Percentiles rank a stretch among this genome's conserved stretches.
Evolutionary conservation across 2,329 filamentous ascomycete genomes (phyloP).

Genomic region (Phyllosticta capitalensis): DNA sequence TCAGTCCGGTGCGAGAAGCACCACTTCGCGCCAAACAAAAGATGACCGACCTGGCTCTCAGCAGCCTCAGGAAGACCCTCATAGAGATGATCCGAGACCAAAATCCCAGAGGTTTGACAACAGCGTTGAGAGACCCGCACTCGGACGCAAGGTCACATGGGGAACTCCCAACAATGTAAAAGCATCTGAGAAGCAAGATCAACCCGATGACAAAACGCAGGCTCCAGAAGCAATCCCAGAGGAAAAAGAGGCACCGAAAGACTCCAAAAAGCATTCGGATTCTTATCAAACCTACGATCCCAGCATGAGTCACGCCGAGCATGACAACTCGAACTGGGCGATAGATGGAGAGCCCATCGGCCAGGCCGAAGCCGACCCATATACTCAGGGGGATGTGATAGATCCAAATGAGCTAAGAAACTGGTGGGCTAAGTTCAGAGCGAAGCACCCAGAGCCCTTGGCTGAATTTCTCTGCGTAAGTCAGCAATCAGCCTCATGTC

Average conservation of each 20-base stretch:
- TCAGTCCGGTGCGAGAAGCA: not conserved
- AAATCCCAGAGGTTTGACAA: not conserved
- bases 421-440: slow-evolving; percentile 5
- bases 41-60: not conserved
- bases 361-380: not conserved
- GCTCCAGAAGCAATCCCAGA: not conserved
- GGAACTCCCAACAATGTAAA: not conserved
- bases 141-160: not conserved
- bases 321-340: slow-evolving; percentile 2
- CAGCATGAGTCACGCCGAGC: not conserved
- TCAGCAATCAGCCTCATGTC: not conserved
- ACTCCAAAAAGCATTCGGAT: not conserved
- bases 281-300: not conserved
- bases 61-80: not conserved
- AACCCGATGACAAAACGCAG: not conserved
- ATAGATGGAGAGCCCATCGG: slow-evolving; percentile 6
- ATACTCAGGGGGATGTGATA: not conserved
- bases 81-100: not conserved
- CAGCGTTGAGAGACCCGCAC: not conserved
- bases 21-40: not conserved
- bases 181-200: not conserved
- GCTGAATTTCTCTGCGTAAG: slow-evolving; percentile 7
- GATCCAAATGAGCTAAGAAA: slow-evolving; percentile 7
- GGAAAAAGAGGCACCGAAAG: not conserved
- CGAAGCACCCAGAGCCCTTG: slow-evolving; percentile 9